Conservation (phyloP, 1,284 basidiomycete species). For the Stygiomarasmius scandens region DNA sequence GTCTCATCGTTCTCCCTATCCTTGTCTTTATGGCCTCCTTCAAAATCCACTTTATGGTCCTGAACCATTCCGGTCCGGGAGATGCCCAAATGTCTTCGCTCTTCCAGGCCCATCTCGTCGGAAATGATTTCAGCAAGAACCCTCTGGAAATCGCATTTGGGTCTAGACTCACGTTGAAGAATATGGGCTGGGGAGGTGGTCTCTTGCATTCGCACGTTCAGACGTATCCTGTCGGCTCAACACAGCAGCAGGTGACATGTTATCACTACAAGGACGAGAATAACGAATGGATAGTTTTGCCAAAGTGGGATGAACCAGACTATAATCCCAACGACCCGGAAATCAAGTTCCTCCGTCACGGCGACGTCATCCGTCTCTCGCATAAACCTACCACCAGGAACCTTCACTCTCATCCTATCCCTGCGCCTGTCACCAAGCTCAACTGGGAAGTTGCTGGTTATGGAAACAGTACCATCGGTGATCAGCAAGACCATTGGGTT, state of each 20-base stretch:
- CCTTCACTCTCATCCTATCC: constrained; percentile 89
- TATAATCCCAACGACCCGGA: constrained; percentile 64
- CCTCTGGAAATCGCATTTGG: constrained; percentile 91
- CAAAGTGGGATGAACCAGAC: constrained; percentile 63
- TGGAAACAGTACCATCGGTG: constrained; percentile 86
- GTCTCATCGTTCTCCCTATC: constrained; percentile 89
- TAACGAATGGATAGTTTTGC: constrained; percentile 89
- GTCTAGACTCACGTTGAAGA: constrained; percentile 92
- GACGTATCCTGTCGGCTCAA: constrained; percentile 90
- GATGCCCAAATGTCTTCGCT: constrained; percentile 98
- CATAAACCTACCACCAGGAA: constrained; percentile 87
- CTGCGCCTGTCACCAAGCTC: constrained; percentile 89
- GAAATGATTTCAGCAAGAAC: constrained; percentile 90
- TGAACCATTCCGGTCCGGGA: constrained; percentile 94
- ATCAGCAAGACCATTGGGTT: constrained; percentile 89
- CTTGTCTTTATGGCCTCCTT: constrained; percentile 93
- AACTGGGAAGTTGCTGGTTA: constrained; percentile 94
- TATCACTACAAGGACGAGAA: constrained; percentile 99
- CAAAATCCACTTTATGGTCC: constrained; percentile 94
- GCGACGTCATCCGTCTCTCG: constrained; percentile 80
- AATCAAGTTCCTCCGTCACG: constrained; percentile 75
- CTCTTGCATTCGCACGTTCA: constrained; percentile 96
- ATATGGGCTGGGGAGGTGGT: constrained; percentile 97
- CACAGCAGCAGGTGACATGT: constrained; percentile 97
- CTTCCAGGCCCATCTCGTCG: constrained; percentile 96